These are phyloP conservation scores for Astathelohania contejeani DNA, from an alignment of 371 early-diverging fungal species.

Conservation along the genomic window DNA sequence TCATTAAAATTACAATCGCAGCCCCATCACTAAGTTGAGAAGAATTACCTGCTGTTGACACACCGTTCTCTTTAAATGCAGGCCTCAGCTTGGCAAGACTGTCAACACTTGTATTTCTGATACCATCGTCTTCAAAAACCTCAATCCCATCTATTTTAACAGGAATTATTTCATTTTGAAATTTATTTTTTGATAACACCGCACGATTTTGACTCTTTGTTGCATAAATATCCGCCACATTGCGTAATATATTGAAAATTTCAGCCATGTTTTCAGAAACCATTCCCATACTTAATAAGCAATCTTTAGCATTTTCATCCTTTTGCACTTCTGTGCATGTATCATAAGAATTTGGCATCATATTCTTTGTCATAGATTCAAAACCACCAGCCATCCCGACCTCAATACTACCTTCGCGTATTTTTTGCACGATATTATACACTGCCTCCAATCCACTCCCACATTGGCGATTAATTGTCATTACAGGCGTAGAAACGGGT, in stretches of 20 bases:
- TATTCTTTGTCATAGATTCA: constrained; percentile 82
- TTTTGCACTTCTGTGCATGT: not conserved
- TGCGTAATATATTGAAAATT: constrained; percentile 63
- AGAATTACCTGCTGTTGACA: constrained; percentile 84
- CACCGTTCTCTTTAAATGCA: constrained; percentile 66
- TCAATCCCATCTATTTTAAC: constrained; percentile 45
- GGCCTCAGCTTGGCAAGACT: constrained; percentile 67
- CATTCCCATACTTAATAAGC: constrained; percentile 55
- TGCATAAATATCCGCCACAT: constrained; percentile 71
- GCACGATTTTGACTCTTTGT: constrained; percentile 63
- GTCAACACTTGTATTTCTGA: constrained; percentile 66
- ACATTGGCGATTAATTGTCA: constrained; percentile 84
- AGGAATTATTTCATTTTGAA: constrained; percentile 75
- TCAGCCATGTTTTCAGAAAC: constrained; percentile 85
- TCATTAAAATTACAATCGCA: constrained; percentile 80
- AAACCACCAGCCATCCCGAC: constrained; percentile 91
- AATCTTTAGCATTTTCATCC: constrained; percentile 12
- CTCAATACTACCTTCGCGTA: constrained; percentile 72
- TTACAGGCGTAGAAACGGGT: constrained; percentile 59
- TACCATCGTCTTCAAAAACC: constrained; percentile 70
- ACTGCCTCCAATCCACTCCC: constrained; percentile 83
- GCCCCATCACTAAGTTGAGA: constrained; percentile 95
- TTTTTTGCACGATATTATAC: constrained; percentile 68
- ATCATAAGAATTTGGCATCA: constrained; percentile 27
- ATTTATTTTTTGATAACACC: constrained; percentile 65